Base-by-base conservation (phyloP, 768 basidiomycete species). In the Pholiota conissans region DNA sequence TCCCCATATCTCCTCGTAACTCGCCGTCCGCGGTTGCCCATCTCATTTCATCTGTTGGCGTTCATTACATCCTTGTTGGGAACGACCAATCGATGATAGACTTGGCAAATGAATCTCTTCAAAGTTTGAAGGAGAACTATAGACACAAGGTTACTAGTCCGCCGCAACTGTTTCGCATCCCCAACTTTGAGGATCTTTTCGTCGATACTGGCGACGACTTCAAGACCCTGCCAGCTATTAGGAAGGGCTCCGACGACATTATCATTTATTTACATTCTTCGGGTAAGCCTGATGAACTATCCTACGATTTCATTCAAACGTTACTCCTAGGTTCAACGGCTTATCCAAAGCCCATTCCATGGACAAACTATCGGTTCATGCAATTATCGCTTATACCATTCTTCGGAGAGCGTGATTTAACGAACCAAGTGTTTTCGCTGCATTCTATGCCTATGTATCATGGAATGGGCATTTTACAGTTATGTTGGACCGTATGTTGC, bases 391-490 rank as follows among this genome's bases (percentile, higher is more conserved):
- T 60, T 0, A 8, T 51, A 1, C 54, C 54, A 20, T 56, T 39
- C 34, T 60, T 51, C 22, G 59, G 59, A 13, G 54, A 56, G 14
- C 48, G 49, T n/a, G 59, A 60, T 27, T 22, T 60, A 18, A 60
- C 59, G 1, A 42, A 20, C 18, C 24, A 55, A 18, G 30, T 60
- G 9, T 56, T 60, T 5, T 60, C 59, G 18, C 35, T 60, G 16
- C 59, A 60, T 24, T 11, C 54, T 4, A 39, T 56, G 22, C 59
- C 59, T 1, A 55, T 60, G 54, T 60, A 51, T 24, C 59, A 60
- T 26, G 42, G 30, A 16, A 52, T 60, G 45, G 59, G 59, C 0
- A 11, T 46, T 35, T 28, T 60, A 2, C 59, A 60, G 16, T 37
- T 27, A 0, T 18, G 29, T 8, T 52, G 54, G 55, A 35, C 55